These are phyloP conservation scores for Caloboletus firmus DNA, from an alignment of 1,284 basidiomycete genomes.

Conservation along the genomic window DNA sequence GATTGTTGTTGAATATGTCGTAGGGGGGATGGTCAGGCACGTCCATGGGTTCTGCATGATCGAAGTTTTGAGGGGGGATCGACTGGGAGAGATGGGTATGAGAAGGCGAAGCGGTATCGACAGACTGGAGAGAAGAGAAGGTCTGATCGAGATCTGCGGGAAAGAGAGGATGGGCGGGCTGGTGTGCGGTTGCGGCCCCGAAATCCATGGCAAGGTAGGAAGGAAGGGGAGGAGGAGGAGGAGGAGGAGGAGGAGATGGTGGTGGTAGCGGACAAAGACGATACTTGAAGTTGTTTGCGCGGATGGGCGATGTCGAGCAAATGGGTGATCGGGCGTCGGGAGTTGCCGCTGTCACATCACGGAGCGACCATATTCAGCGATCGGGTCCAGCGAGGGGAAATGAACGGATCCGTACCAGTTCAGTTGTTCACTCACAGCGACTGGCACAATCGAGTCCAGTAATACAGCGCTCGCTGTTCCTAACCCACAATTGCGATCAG, in stretches of 20 bases:
- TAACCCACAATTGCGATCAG: constrained; percentile 19
- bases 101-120: constrained; percentile 34
- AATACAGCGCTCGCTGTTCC: no score
- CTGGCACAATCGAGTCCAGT: background rate
- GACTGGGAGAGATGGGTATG: constrained; percentile 37
- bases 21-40: constrained; percentile 54
- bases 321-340: constrained; percentile 57
- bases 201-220: constrained; percentile 52
- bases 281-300: constrained; percentile 23
- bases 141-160: constrained; percentile 49
- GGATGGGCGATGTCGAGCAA: constrained; percentile 35
- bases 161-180: constrained; percentile 47
- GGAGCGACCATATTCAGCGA: constrained; percentile 35
- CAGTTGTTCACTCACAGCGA: constrained; percentile 7
- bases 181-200: constrained; percentile 35
- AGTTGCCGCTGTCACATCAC: constrained; percentile 44
- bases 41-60: constrained; percentile 47
- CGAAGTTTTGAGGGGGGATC: constrained; percentile 39
- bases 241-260: constrained; percentile 17
- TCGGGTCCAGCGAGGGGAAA: constrained; percentile 12
- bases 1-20: constrained; percentile 56
- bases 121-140: constrained; percentile 41
- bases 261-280: constrained; percentile 27
- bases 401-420: constrained; percentile 35
- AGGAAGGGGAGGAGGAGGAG: constrained; percentile 23